Conservation (phyloP, 371 early-diverging fungal genomes). For the Apophysomyces variabilis region DNA sequence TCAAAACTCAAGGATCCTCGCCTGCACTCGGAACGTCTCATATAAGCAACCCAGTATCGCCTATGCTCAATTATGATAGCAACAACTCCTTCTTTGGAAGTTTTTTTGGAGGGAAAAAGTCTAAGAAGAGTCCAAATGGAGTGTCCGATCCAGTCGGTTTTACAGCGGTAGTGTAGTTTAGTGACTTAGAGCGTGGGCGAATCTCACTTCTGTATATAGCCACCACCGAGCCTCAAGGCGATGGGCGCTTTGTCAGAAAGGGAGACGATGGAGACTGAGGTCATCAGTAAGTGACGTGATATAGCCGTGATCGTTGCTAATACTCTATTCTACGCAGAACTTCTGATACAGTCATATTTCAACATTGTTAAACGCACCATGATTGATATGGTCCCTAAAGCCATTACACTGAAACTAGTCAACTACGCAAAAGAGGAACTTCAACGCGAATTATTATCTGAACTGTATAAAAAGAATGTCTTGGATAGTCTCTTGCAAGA, state of each 20-base stretch:
- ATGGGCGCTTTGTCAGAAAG: constrained; percentile 94
- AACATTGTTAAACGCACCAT: constrained; percentile 98
- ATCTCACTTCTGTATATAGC: constrained; percentile 46
- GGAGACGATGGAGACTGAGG: constrained; percentile 96
- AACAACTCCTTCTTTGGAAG: constrained; percentile 92
- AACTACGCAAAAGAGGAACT: constrained; percentile 88
- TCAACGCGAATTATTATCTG: constrained; percentile 94
- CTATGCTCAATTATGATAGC: constrained; percentile 32
- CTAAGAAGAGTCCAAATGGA: constrained; percentile 59
- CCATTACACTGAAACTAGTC: constrained; percentile 98
- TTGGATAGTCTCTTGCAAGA: constrained; percentile 93
- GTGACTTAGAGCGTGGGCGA: neutral
- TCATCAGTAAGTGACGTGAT: constrained; percentile 78
- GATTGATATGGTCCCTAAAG: constrained; percentile 98
- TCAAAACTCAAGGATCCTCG: constrained; percentile 13
- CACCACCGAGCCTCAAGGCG: constrained; percentile 94
- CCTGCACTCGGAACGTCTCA: constrained; percentile 27
- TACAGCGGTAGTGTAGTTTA: neutral
- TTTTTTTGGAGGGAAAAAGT: constrained; percentile 87
- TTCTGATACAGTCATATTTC: constrained; percentile 95
- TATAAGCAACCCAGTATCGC: constrained; percentile 29
- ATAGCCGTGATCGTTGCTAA: neutral
- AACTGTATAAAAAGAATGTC: constrained; percentile 94
- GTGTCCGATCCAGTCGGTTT: constrained; percentile 72
- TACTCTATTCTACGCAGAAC: constrained; percentile 54